phyloP scores from a whole-genome alignment of 345 rosid species.

The Toxicodendron radicans region DNA sequence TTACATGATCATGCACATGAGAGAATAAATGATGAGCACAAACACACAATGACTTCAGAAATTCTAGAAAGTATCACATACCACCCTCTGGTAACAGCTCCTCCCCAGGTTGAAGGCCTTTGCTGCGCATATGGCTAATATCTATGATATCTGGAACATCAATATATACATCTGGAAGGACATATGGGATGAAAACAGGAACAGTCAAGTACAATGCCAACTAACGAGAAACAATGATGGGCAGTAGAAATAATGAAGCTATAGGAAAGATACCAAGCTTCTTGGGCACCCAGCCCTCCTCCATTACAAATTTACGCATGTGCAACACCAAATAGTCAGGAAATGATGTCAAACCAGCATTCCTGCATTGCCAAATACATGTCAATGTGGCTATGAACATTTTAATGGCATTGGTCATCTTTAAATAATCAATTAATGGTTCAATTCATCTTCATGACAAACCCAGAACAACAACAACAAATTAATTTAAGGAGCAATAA shows the following conservation, averaged over 20 bases:
- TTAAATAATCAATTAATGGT: background rate
- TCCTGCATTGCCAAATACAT: slow-evolving; percentile 49
- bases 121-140: slow-evolving; percentile 92
- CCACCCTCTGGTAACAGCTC: slow-evolving; percentile 86
- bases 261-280: slow-evolving; percentile 69
- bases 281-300: slow-evolving; percentile 98
- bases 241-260: slow-evolving; percentile 18
- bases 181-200: slow-evolving; percentile 16
- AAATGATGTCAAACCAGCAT: slow-evolving; percentile 88
- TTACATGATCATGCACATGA: background rate
- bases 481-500: background rate
- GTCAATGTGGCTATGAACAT: background rate
- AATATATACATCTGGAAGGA: slow-evolving; percentile 75
- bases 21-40: background rate
- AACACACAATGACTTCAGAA: background rate
- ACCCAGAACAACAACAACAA: background rate
- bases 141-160: slow-evolving; percentile 95
- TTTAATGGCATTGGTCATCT: background rate
- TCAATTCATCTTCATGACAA: background rate
- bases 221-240: background rate
- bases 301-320: slow-evolving; percentile 97
- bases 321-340: slow-evolving; percentile 96
- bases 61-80: slow-evolving; percentile 26
- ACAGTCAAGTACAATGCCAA: slow-evolving; percentile 17
- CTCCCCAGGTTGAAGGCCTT: slow-evolving; percentile 92